Base-by-base conservation (phyloP, 2,329 filamentous ascomycete genomes). In the Arthrobotrys musiformis region DNA sequence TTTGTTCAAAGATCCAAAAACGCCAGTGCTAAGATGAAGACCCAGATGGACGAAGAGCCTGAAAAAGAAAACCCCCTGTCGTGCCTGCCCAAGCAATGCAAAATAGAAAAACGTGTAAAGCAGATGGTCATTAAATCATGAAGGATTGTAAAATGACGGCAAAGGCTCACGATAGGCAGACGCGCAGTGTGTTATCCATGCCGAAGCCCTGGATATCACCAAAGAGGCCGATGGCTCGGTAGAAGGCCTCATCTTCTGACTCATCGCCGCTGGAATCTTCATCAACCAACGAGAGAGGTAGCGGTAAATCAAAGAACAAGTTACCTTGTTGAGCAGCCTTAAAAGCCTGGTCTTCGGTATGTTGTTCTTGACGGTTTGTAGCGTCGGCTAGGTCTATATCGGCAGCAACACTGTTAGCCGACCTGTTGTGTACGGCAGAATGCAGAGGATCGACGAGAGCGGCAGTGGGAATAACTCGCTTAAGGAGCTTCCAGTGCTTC, bases 251-350 rank as follows among this genome's bases (percentile, higher is more conserved):
- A 58, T 78, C 74, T 69, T 78, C 74, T 42, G 74, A 78, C 74
- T 78, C 74, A 66, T 78, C 74, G 5, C 74, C 69, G 62, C 74
- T 78, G 68, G 68, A 72, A 63, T 78, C 74, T 78, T 78, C 74
- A 63, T 78, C 74, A 56, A 78, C 33, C 68, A 78, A 78, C 68
- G 74, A 78, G 33, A 78, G 62, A 68, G 74, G 74, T 62, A 78
- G 69, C 68, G 74, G 74, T 73, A 78, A 78, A 73, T 78, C 74
- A 78, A 78, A 78, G 74, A 78, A 78, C 68, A 72, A 78, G 68
- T 78, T 72, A 78, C 74, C 74, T 78, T 78, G 67, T 61, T 70
- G 73, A 70, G 73, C 73, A 77, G 73, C 52, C 66, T 77, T 77
- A 52, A 77, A 70, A 77, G 73, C 66, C 73, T 77, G 73, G 48